A percentile compares a stretch with the other conserved stretches of the same genome.
Evolutionary conservation across 257 asterid species (phyloP).

Genomic region (Thymus quinquecostatus): DNA sequence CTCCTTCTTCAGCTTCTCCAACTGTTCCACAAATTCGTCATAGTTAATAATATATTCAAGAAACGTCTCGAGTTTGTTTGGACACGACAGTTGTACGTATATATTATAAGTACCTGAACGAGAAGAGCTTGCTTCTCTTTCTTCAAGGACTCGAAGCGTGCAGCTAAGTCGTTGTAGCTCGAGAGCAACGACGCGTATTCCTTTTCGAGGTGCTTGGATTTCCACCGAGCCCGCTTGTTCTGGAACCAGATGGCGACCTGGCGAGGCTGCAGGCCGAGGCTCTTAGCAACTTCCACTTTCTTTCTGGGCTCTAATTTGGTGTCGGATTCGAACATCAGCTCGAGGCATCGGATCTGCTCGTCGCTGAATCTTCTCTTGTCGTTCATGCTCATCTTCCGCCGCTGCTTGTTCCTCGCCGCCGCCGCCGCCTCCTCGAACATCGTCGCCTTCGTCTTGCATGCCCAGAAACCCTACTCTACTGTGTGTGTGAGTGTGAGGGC

Average conservation of each 20-base stretch:
- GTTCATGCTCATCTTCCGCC: constrained; percentile 26
- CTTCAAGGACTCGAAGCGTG: constrained; percentile 44
- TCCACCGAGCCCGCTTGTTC: constrained; percentile 75
- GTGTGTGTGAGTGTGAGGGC: no score
- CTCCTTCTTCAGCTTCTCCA: constrained; percentile 45
- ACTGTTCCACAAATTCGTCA: constrained; percentile 35
- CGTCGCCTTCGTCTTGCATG: no score
- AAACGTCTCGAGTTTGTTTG: no score
- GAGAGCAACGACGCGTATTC: constrained; percentile 42
- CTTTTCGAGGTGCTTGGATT: constrained; percentile 59
- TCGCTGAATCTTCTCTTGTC: constrained; percentile 52
- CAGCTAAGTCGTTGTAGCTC: constrained; percentile 40
- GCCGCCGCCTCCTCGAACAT: neutral
- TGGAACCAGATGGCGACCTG: constrained; percentile 82
- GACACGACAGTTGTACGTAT: no score
- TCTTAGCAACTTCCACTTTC: constrained; percentile 55
- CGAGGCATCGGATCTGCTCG: constrained; percentile 57
- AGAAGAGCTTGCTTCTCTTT: constrained; percentile 50
- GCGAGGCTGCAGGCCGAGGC: constrained; percentile 66
- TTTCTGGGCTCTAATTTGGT: constrained; percentile 56
- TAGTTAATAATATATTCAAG: no score
- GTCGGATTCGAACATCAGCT: constrained; percentile 54
- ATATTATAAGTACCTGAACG: constrained; percentile 38
- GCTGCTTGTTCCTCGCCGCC: neutral
- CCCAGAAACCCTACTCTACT: no score